Evolutionary conservation across 129 eudicot species (phyloP), one percentile per base, ranked within the genome.

Genomic region (Calendula officinalis): DNA sequence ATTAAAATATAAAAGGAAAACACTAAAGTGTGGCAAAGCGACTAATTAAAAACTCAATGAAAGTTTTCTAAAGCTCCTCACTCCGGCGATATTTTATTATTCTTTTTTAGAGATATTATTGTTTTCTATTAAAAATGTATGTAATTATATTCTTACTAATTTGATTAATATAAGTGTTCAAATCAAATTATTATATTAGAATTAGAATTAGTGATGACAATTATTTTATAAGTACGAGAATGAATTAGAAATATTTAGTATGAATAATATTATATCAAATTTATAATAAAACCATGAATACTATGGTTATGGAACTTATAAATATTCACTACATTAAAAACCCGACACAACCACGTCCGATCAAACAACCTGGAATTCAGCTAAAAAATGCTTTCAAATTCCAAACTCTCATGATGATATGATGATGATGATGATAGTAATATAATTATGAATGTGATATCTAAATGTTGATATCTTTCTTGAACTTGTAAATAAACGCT

Each of bases 401-500:
- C 56, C 44, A 62, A 71, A 72, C 47, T 53, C 39, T 62, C 32
- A 10, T 73, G 53, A 22, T 22, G 1, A 22, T 22, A n/a, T n/a
- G n/a, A n/a, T n/a, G n/a, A 10, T 73, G 53, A 22, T 22, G 1
- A 22, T 22, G 30, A 22, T 22, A 22, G 30, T 22, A 22, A 22
- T 22, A n/a, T n/a, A n/a, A n/a, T n/a, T n/a, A n/a, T 14, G 83
- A 74, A 40, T 79, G 73, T 37, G 65, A 81, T 27, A 74, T 59
- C 12, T 80, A 70, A 11, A 78, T 11, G 17, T 75, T 51, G 40
- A 72, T 72, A 4, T 78, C 76, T 32, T 76, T 60, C 10, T 81
- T 83, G 60, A 73, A 62, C 45, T 68, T 82, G 14, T 64, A 41
- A 33, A 88, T 88, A 64, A 88, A 88, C n/a, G 75, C 91, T 38